Conservation (phyloP, 75 land plant genomes). For the Selaginella tamariscina region DNA sequence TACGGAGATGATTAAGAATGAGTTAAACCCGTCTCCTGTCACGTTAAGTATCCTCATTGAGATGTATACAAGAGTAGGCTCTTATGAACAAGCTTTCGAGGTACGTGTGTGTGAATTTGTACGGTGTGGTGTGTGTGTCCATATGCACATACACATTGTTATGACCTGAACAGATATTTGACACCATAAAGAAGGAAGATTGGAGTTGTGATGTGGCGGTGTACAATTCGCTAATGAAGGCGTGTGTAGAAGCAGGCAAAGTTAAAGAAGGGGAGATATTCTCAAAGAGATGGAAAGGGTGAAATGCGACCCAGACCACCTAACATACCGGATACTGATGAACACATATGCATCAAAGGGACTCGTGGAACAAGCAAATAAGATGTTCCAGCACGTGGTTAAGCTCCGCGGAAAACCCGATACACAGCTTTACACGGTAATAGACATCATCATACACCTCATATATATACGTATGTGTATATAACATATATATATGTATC, state of each 20-base stretch:
- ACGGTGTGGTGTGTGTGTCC: no score
- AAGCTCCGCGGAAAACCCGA: slow-evolving; percentile 34
- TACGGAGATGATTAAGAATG: slow-evolving; percentile 49
- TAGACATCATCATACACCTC: no score
- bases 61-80: slow-evolving; percentile 64
- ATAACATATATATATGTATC: no score
- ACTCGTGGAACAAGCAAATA: slow-evolving; percentile 43
- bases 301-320: slow-evolving; percentile 44
- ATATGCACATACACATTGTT: no score
- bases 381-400: slow-evolving; percentile 45
- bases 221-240: slow-evolving; percentile 67
- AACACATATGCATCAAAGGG: slow-evolving; percentile 59
- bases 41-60: slow-evolving; percentile 66
- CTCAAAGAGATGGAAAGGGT: slow-evolving; percentile 58
- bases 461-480: no score
- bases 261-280: slow-evolving; percentile 54
- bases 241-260: slow-evolving; percentile 74
- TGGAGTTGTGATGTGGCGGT: slow-evolving; percentile 58
- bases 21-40: slow-evolving; percentile 51
- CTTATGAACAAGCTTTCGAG: slow-evolving; percentile 50
- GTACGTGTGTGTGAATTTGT: no score
- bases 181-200: slow-evolving; percentile 34
- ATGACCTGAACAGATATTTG: no score
- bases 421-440: slow-evolving; percentile 52
- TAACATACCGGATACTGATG: slow-evolving; percentile 66